Percentiles rank a stretch among this genome's conserved stretches.
Evolutionary conservation across 2,329 filamentous ascomycete species (phyloP).

Genomic region (Macrophomina tecta): DNA sequence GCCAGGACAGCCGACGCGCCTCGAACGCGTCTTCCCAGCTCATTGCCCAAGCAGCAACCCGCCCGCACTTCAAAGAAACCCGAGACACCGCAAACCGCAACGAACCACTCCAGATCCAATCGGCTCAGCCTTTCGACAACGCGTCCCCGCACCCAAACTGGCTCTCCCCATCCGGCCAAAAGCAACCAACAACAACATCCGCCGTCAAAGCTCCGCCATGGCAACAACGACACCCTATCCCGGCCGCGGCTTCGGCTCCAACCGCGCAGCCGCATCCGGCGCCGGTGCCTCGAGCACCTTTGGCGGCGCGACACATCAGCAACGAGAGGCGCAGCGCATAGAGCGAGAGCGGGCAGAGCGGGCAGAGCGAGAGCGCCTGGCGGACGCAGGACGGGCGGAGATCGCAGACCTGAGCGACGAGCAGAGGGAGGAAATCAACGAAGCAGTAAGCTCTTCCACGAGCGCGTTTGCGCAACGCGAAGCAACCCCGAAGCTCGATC

Average conservation of each 20-base stretch:
- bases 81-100: slow-evolving; percentile 1
- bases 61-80: background rate
- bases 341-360: slow-evolving; percentile 35
- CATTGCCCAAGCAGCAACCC: slow-evolving; percentile 11
- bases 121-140: background rate
- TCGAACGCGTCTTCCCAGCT: slow-evolving; percentile 25
- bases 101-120: too few species aligned
- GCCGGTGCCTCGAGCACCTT: slow-evolving; percentile 35
- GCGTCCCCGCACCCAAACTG: background rate
- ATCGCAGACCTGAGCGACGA: slow-evolving; percentile 76
- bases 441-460: slow-evolving; percentile 69
- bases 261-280: slow-evolving; percentile 44
- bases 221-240: slow-evolving; percentile 21
- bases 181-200: slow-evolving; percentile 30
- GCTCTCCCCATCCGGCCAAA: slow-evolving; percentile 14
- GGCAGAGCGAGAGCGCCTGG: slow-evolving; percentile 50
- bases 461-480: background rate
- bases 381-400: slow-evolving; percentile 54
- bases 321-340: slow-evolving; percentile 47
- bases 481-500: too few species aligned
- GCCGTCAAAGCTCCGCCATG: background rate
- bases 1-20: slow-evolving; percentile 7
- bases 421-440: slow-evolving; percentile 89
- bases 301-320: slow-evolving; percentile 47
- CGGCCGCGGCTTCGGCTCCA: slow-evolving; percentile 52